Base-by-base conservation (phyloP, 768 basidiomycete species). In the Exidia glandulosa region DNA sequence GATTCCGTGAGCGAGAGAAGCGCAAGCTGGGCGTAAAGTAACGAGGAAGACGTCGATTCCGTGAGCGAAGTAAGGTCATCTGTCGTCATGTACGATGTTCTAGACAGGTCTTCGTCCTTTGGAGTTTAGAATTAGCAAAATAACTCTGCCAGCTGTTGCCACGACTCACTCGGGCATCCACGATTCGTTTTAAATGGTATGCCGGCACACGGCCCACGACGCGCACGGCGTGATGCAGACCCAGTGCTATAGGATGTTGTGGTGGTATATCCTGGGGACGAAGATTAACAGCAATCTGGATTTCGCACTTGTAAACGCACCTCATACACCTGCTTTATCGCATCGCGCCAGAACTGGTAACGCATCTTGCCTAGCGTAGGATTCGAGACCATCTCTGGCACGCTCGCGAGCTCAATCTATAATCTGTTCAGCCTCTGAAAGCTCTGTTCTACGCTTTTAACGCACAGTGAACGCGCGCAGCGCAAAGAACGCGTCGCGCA, bases 81-180 rank as follows among this genome's bases (percentile, higher is more conserved):
- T 62, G 80, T 68, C 29, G 88, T 90, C 56, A 87, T 88, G 66
- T 56, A 60, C 57, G 37, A 32, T 37, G 64, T 64, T 72, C 56
- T 64, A 63, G 63, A 68, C 61, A 65, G 57, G 64, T 23, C 60
- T 23, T 14, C 55, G 31, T 37, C 27, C 4, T n/a, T n/a, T n/a
- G n/a, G n/a, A n/a, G n/a, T n/a, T n/a, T n/a, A n/a, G n/a, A n/a
- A n/a, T n/a, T n/a, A n/a, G n/a, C n/a, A n/a, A n/a, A n/a, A n/a
- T n/a, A n/a, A n/a, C n/a, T n/a, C n/a, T n/a, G n/a, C n/a, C n/a
- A n/a, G n/a, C n/a, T n/a, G n/a, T n/a, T n/a, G n/a, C n/a, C n/a
- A n/a, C n/a, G n/a, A n/a, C n/a, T n/a, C n/a, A n/a, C n/a, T n/a
- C 90, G 80, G 32, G 91, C 91, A 68, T 91, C 90, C 62, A 94